These are phyloP conservation scores for Albizia julibrissin DNA, from an alignment of 306 rosid genomes.

Conservation along the genomic window DNA sequence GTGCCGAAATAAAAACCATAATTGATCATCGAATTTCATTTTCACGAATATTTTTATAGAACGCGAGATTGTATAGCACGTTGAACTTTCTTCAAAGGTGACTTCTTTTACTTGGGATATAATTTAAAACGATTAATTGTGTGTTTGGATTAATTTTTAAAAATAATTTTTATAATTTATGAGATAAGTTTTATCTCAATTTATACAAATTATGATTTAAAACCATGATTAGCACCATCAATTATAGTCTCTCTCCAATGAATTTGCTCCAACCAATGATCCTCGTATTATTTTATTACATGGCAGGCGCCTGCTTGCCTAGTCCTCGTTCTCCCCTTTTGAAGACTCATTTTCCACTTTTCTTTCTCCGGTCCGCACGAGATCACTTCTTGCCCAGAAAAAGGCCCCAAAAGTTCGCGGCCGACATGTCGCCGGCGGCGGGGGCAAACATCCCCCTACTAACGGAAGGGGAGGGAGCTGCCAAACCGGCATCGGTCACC, in stretches of 20 bases:
- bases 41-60: no score
- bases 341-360: not conserved
- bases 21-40: not conserved
- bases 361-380: not conserved
- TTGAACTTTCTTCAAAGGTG: not conserved
- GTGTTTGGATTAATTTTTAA: no score
- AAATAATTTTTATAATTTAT: no score
- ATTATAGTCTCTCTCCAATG: no score
- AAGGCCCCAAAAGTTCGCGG: not conserved
- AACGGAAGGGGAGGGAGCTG: conserved; percentile 2
- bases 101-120: no score
- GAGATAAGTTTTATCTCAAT: no score
- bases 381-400: not conserved
- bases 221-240: no score
- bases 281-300: no score
- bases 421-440: conserved; percentile 63
- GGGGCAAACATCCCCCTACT: conserved; percentile 56
- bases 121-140: no score
- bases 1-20: not conserved
- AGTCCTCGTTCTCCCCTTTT: not conserved
- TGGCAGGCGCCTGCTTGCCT: not conserved
- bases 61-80: not conserved
- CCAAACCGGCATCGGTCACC: conserved; percentile 43
- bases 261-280: no score
- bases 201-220: no score